A percentile compares a stretch with the other conserved stretches of the same genome.
Evolutionary conservation across 805 yeast species (phyloP).

Genomic region (Teunomyces pallodes): DNA sequence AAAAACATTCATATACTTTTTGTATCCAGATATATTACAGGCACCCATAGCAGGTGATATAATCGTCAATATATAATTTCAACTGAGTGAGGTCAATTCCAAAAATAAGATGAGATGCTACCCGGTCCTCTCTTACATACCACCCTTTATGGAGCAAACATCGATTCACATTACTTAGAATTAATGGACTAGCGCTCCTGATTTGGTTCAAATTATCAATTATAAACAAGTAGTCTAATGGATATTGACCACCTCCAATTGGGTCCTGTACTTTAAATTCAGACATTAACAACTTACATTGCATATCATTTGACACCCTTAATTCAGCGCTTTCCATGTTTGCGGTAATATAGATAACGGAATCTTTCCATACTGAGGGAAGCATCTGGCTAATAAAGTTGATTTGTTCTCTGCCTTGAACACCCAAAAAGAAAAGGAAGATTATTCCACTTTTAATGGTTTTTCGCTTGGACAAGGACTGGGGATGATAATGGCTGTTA

Average conservation of each 20-base stretch:
- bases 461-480: not conserved
- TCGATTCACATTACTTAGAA: slow-evolving; percentile 3
- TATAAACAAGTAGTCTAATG: slow-evolving; percentile 27
- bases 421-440: slow-evolving; percentile 25
- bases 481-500: not conserved
- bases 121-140: not conserved
- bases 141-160: not conserved
- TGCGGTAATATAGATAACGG: slow-evolving; percentile 17
- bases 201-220: slow-evolving; percentile 14
- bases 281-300: slow-evolving; percentile 21
- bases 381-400: slow-evolving; percentile 11
- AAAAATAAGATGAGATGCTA: slow-evolving; percentile 5
- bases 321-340: slow-evolving; percentile 5
- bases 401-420: slow-evolving; percentile 31
- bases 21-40: not conserved
- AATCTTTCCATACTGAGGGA: not conserved
- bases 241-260: slow-evolving; percentile 36
- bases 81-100: slow-evolving; percentile 8
- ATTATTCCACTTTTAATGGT: not conserved
- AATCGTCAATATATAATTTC: slow-evolving; percentile 8
- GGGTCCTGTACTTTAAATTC: slow-evolving; percentile 31
- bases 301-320: slow-evolving; percentile 8
- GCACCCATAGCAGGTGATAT: not conserved
- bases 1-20: not conserved
- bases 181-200: slow-evolving; percentile 10